Evolutionary conservation across 768 basidiomycete species (phyloP), one percentile per base, ranked within the genome.

Genomic region (Mycena vulgaris): DNA sequence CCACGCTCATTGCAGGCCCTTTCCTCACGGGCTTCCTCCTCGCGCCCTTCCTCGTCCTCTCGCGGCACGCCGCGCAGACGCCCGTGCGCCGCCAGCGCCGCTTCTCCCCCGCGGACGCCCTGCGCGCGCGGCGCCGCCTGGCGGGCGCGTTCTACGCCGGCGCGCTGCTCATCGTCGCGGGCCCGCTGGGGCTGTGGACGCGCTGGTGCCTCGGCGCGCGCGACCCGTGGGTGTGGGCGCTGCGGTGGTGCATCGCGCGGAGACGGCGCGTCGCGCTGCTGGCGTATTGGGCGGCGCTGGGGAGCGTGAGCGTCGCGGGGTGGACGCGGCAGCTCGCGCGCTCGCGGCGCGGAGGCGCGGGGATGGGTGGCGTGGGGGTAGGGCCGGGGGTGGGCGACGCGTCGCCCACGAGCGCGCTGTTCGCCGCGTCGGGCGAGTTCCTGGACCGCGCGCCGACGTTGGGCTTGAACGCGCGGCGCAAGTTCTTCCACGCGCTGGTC

Each of bases 401-500:
- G 48, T 28, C 51, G 48, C 35, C 67, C 51, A 83, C 35, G 87
- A 90, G 62, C 42, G 68, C 68, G 35, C 79, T 94, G 61, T 81
- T 95, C 72, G 94, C 97, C 77, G 94, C 94, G 52, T 94, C 95
- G 2, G 93, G 96, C 80, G 95, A 96, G 80, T 48, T 73, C 8
- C 67, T 73, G 35, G 72, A 73, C 61, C 92, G 90, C 69, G 93
- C 97, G 68, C 96, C 96, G 25, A 95, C 95, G 61, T 83, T 99
- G 63, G 90, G 93, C 53, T 83, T 98, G 72, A 99, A 99, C 79
- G 95, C 94, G 28, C 87, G 98, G 69, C 88, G 98, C 58, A 99
- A 99, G 81, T 98, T 94, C 81, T 99, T 99, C 83, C 98, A 99
- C 82, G 96, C 91, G 27, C 85, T 99, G 62, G 95, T 97, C 2